These are phyloP conservation scores for Rhynchosporium graminicola DNA, from an alignment of 2,329 filamentous ascomycete genomes.

Conservation along the genomic window DNA sequence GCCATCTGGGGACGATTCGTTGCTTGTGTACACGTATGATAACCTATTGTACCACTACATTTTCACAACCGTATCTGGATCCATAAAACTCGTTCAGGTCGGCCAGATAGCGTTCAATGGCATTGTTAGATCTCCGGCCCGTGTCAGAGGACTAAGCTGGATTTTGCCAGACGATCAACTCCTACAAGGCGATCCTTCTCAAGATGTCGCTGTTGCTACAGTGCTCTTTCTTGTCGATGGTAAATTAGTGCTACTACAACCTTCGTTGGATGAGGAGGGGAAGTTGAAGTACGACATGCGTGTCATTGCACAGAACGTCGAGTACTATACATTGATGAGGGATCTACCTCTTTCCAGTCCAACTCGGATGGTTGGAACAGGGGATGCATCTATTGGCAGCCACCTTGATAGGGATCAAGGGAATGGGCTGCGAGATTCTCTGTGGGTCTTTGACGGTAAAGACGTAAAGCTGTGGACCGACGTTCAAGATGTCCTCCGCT, in stretches of 20 bases:
- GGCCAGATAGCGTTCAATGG: slow-evolving; percentile 97
- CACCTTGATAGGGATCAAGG: slow-evolving; percentile 30
- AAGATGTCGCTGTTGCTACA: slow-evolving; percentile 90
- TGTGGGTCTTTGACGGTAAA: slow-evolving; percentile 92
- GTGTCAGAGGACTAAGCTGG: slow-evolving; percentile 94
- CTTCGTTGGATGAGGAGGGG: slow-evolving; percentile 77
- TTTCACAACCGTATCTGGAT: slow-evolving; percentile 69
- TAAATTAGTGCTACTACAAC: slow-evolving; percentile 89
- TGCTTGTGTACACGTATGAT: slow-evolving; percentile 95
- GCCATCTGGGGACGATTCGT: slow-evolving; percentile 86
- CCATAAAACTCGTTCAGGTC: slow-evolving; percentile 83
- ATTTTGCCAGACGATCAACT: slow-evolving; percentile 89
- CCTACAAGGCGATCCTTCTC: slow-evolving; percentile 86
- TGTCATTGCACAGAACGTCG: slow-evolving; percentile 91
- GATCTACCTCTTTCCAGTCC: slow-evolving; percentile 61
- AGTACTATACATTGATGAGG: slow-evolving; percentile 90
- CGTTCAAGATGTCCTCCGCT: slow-evolving; percentile 77
- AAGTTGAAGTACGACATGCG: slow-evolving; percentile 98
- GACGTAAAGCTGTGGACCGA: slow-evolving; percentile 88
- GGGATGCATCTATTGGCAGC: slow-evolving; percentile 23
- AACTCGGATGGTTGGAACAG: slow-evolving; percentile 4
- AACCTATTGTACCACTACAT: slow-evolving; percentile 95
- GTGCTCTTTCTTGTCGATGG: slow-evolving; percentile 97
- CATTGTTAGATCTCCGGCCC: slow-evolving; percentile 88
- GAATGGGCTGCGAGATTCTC: slow-evolving; percentile 68